A percentile compares a stretch with the other conserved stretches of the same genome.
phyloP scores from a whole-genome alignment of 78 protist genomes.

The Speleostelium caveatum region DNA sequence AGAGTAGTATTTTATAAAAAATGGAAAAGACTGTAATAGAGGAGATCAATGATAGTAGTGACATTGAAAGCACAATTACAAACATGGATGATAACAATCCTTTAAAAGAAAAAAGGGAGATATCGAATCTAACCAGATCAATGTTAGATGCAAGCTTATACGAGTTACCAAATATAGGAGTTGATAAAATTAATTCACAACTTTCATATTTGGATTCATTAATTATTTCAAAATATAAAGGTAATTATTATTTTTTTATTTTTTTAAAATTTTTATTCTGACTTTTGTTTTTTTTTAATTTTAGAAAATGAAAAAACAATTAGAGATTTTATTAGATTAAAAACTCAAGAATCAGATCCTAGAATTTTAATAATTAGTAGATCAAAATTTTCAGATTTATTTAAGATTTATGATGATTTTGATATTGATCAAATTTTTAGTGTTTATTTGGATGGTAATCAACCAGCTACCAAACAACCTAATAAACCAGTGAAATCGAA shows the following conservation, averaged over 20 bases:
- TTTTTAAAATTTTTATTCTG: too few relatives aligned
- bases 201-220: not conserved
- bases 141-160: slow-evolving; percentile 37
- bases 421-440: slow-evolving; percentile 1
- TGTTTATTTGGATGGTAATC: not conserved
- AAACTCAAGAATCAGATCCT: not conserved
- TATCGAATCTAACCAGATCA: not conserved
- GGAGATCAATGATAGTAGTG: not conserved
- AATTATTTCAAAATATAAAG: slow-evolving; percentile 2
- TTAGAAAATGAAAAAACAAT: slow-evolving; percentile 46
- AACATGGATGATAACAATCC: not conserved
- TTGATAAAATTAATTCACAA: slow-evolving; percentile 7
- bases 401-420: not conserved
- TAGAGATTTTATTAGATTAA: slow-evolving; percentile 20
- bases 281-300: not conserved
- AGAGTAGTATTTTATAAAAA: too few relatives aligned
- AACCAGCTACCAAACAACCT: too few relatives aligned
- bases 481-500: not conserved
- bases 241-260: not conserved
- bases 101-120: not conserved
- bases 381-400: not conserved
- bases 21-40: too few relatives aligned
- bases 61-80: not conserved
- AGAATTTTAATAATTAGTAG: slow-evolving; percentile 27
- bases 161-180: slow-evolving; percentile 59